Conservation (phyloP, 1,284 basidiomycete genomes). For the Meira nashicola region DNA sequence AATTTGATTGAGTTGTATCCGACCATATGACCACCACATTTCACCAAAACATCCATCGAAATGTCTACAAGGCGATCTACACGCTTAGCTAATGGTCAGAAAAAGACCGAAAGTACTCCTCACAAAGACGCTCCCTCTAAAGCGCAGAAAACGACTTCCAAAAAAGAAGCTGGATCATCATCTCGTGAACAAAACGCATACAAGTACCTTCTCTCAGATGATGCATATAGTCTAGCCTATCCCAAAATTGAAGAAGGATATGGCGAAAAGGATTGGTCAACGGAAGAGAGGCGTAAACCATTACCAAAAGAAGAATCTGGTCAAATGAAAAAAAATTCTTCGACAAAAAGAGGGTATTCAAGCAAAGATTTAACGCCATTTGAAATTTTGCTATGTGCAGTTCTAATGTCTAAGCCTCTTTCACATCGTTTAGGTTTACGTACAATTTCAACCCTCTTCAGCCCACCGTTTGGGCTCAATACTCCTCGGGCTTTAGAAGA, state of each 20-base stretch:
- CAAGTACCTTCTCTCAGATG: too few species aligned
- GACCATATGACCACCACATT: too few species aligned
- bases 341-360: constrained; percentile 17
- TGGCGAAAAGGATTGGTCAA: constrained; percentile 3
- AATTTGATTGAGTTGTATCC: too few species aligned
- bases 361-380: constrained; percentile 23
- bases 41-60: too few species aligned
- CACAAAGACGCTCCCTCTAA: too few species aligned
- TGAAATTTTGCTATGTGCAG: constrained; percentile 25
- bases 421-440: constrained; percentile 27
- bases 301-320: constrained; percentile 1
- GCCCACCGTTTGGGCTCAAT: constrained; percentile 25
- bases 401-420: constrained; percentile 34
- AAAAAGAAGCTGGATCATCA: too few species aligned
- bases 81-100: too few species aligned
- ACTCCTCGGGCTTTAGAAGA: constrained; percentile 23
- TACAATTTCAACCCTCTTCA: constrained; percentile 29
- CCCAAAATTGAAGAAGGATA: constrained; percentile 1
- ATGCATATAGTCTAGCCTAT: neutral
- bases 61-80: too few species aligned
- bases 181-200: too few species aligned
- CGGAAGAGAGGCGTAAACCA: neutral
- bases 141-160: too few species aligned
- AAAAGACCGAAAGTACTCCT: too few species aligned
- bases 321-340: constrained; percentile 15